Conservation (phyloP, 2,329 filamentous ascomycete genomes). For the Stachybotrys chartarum region DNA sequence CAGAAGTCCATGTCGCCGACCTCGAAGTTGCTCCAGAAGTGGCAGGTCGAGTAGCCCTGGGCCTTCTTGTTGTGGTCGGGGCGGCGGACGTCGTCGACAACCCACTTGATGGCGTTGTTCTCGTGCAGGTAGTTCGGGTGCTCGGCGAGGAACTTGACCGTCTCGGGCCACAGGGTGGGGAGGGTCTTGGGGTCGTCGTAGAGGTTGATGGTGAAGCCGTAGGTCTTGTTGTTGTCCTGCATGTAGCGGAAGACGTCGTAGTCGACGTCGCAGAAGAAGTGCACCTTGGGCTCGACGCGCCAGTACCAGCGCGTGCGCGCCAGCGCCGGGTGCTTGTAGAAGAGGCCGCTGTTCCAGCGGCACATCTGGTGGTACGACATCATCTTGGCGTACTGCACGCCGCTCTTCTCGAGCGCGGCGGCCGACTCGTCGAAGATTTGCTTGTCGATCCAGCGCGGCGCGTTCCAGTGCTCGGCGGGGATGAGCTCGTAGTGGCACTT, state of each 20-base stretch:
- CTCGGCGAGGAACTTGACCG: slow-evolving; percentile 78
- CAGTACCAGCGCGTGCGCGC: slow-evolving; percentile 85
- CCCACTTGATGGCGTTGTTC: slow-evolving; percentile 82
- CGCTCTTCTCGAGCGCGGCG: slow-evolving; percentile 71
- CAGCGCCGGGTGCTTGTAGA: slow-evolving; percentile 92
- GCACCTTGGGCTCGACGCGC: slow-evolving; percentile 96
- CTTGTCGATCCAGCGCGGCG: slow-evolving; percentile 85
- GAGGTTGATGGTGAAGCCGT: slow-evolving; percentile 96
- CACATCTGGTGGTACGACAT: slow-evolving; percentile 98
- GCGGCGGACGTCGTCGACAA: slow-evolving; percentile 69
- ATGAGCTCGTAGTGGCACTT: slow-evolving; percentile 82
- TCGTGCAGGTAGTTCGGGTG: slow-evolving; percentile 74
- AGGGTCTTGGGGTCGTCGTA: slow-evolving; percentile 89
- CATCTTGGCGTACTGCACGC: slow-evolving; percentile 85
- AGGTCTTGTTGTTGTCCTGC: slow-evolving; percentile 97
- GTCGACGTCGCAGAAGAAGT: slow-evolving; percentile 98
- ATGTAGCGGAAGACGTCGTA: slow-evolving; percentile 98
- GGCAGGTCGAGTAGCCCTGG: slow-evolving; percentile 93
- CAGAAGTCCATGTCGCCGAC: slow-evolving; percentile 91
- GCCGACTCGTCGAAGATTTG: slow-evolving; percentile 82
- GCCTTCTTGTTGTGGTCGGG: slow-evolving; percentile 75
- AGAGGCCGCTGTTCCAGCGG: slow-evolving; percentile 96
- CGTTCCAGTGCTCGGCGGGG: slow-evolving; percentile 90
- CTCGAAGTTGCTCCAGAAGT: slow-evolving; percentile 99
- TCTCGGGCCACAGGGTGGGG: slow-evolving; percentile 90